phyloP scores from a whole-genome alignment of 1,284 basidiomycete genomes.

The Apiotrichum siamense region DNA sequence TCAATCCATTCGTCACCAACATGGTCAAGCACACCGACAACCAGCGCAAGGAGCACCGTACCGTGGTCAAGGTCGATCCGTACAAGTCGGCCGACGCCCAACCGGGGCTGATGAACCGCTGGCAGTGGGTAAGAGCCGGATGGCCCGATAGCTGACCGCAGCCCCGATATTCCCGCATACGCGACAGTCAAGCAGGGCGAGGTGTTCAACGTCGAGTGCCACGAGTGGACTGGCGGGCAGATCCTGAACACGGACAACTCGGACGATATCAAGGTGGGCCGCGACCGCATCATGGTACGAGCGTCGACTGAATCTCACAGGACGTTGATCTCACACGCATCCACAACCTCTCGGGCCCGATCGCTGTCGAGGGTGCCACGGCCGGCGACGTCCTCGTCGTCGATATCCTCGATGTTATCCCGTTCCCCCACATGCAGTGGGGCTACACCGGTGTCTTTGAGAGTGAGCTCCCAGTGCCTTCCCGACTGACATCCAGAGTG shows the following conservation, averaged over 20 bases:
- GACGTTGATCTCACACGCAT: constrained; percentile 11
- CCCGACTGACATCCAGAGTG: not conserved
- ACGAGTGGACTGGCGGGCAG: constrained; percentile 67
- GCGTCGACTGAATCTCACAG: constrained; percentile 35
- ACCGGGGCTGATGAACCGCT: constrained; percentile 8
- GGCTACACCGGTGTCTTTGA: constrained; percentile 59
- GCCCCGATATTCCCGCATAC: constrained; percentile 10
- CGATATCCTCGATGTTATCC: constrained; percentile 50
- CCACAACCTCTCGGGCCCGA: constrained; percentile 69
- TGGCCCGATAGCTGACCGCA: not conserved
- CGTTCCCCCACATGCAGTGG: constrained; percentile 73
- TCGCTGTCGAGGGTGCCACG: constrained; percentile 66
- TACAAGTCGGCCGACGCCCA: constrained; percentile 7
- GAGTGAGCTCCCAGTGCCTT: constrained; percentile 1
- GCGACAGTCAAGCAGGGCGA: constrained; percentile 36
- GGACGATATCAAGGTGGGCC: constrained; percentile 14
- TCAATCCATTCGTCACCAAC: no score
- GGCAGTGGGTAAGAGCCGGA: constrained; percentile 1
- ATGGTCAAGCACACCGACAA: not conserved
- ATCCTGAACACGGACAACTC: constrained; percentile 64
- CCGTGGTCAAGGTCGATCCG: constrained; percentile 7
- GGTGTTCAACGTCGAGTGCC: constrained; percentile 68
- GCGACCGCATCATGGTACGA: constrained; percentile 10
- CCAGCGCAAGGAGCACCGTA: constrained; percentile 2
- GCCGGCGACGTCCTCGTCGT: constrained; percentile 68